Evolutionary conservation across 2,329 filamentous ascomycete species (phyloP).

Genomic region (Cladorrhinum sp.): DNA sequence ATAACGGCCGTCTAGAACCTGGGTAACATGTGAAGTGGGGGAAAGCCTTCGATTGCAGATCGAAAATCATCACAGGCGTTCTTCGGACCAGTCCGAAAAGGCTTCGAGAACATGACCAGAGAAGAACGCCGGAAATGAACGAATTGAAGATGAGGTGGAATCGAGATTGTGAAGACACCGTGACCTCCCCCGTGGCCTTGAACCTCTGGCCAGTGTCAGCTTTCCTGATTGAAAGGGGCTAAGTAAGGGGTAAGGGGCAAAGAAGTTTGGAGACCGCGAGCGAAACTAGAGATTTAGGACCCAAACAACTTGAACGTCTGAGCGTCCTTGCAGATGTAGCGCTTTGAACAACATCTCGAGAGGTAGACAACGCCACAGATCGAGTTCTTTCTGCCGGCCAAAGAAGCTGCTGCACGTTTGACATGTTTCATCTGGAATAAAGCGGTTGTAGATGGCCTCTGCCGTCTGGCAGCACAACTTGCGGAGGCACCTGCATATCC

Average conservation of each 20-base stretch:
- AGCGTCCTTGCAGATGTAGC: background rate
- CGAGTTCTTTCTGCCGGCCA: constrained; percentile 24
- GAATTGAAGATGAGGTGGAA: background rate
- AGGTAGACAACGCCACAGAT: constrained; percentile 5
- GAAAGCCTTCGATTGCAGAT: background rate
- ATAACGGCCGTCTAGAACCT: background rate
- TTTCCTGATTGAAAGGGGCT: background rate
- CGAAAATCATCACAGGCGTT: background rate
- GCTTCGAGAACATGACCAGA: background rate
- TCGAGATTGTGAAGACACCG: background rate
- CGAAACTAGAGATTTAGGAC: background rate
- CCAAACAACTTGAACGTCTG: constrained; percentile 6
- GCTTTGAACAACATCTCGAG: background rate
- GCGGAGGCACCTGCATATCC: constrained; percentile 11
- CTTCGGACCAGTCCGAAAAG: background rate
- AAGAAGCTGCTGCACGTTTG: constrained; percentile 27
- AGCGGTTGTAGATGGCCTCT: constrained; percentile 23
- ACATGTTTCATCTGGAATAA: constrained; percentile 30
- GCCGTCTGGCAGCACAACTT: constrained; percentile 20
- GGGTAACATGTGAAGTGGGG: constrained; percentile 23
- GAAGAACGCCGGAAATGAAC: background rate
- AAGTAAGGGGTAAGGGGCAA: background rate
- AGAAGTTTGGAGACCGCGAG: background rate
- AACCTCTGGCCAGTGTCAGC: background rate
- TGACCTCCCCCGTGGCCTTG: background rate